A percentile compares a stretch with the other conserved stretches of the same genome.
phyloP scores from a whole-genome alignment of 164 flowering plant species.

The Liquidambar formosana region DNA sequence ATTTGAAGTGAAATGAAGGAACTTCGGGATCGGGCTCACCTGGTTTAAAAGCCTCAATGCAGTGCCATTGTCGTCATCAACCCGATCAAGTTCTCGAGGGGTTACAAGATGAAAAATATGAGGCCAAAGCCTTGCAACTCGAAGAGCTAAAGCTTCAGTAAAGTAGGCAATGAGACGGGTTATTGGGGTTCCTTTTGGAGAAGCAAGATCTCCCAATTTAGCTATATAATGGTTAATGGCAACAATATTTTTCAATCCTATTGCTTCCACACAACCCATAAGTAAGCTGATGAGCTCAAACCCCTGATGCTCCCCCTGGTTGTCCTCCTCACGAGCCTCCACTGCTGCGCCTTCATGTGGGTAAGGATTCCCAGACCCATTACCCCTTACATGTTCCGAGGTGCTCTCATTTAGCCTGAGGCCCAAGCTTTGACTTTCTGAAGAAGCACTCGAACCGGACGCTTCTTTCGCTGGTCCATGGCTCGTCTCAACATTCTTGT shows the following conservation, averaged over 20 bases:
- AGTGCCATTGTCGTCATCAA: slow-evolving; percentile 57
- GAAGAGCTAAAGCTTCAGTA: slow-evolving; percentile 78
- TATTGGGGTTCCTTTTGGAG: slow-evolving; percentile 68
- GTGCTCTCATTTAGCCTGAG: slow-evolving; percentile 38
- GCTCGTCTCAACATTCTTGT: slow-evolving; percentile 47
- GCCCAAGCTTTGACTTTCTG: slow-evolving; percentile 53
- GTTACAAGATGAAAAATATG: slow-evolving; percentile 59
- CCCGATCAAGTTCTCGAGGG: slow-evolving; percentile 65
- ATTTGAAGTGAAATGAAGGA: slow-evolving; percentile 84
- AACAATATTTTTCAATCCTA: slow-evolving; percentile 56
- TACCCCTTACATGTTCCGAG: slow-evolving; percentile 48
- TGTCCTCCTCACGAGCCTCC: slow-evolving; percentile 18
- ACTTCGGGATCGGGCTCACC: slow-evolving; percentile 80
- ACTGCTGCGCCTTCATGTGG: slow-evolving; percentile 27
- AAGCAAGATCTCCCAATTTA: slow-evolving; percentile 79
- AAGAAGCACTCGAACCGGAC: slow-evolving; percentile 69
- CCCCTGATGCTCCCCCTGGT: slow-evolving; percentile 43
- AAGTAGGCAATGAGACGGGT: slow-evolving; percentile 76
- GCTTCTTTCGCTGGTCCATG: slow-evolving; percentile 36
- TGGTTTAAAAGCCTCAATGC: slow-evolving; percentile 80
- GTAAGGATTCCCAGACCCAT: slow-evolving; percentile 53
- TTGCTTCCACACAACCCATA: slow-evolving; percentile 73
- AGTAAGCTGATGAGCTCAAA: slow-evolving; percentile 78
- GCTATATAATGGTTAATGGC: slow-evolving; percentile 56
- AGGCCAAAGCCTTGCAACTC: slow-evolving; percentile 82